Base-by-base conservation (phyloP, 139 green algal genomes). In the Asterochloris erici region DNA sequence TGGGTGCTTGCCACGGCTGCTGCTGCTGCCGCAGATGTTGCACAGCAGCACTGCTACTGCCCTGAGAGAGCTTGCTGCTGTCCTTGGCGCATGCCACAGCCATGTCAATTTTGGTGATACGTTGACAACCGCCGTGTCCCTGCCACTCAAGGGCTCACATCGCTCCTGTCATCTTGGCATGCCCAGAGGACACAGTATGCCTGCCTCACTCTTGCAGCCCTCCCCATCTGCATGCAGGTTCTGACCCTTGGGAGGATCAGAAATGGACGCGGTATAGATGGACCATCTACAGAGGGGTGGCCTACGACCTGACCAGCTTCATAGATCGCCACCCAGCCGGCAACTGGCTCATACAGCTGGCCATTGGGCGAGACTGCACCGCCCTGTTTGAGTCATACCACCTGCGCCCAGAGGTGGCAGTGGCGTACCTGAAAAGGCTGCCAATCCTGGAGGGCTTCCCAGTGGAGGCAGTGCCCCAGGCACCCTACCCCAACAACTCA, bases 301-400 rank as follows among this genome's bases (percentile, higher is more conserved):
- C 90, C 13, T 93, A 93, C 71, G 90, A 93, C 80, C 74, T 93
- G 15, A 86, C 84, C 27, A 73, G 69, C 21, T 93, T 89, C 81
- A 86, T 89, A 74, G 82, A 87, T 14, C 79, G 85, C 19, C 94
- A 97, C 79, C 94, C 94, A 10, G 91, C 83, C 12, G 89, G 90
- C 13, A 63, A 79, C 68, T 96, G 89, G 90, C 90, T 97, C 64
- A 84, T 96, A 29, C 93, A 94, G 85, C 88, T 97, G 23, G 93
- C 93, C n/a, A 76, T 96, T 21, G 85, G 88, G 9, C 83, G 94
- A 10, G 94, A 97, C 82, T 93, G 87, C 82, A 97, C 94, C 10
- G 94, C 91, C 11, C 90, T 97, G 60, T 95, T 97, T 77, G 94
- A 97, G 85, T 91, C 83, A 19, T 96, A 95, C 86, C 94, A 97